phyloP scores from a whole-genome alignment of 2,329 filamentous ascomycete genomes.

The Phialophora expanda region DNA sequence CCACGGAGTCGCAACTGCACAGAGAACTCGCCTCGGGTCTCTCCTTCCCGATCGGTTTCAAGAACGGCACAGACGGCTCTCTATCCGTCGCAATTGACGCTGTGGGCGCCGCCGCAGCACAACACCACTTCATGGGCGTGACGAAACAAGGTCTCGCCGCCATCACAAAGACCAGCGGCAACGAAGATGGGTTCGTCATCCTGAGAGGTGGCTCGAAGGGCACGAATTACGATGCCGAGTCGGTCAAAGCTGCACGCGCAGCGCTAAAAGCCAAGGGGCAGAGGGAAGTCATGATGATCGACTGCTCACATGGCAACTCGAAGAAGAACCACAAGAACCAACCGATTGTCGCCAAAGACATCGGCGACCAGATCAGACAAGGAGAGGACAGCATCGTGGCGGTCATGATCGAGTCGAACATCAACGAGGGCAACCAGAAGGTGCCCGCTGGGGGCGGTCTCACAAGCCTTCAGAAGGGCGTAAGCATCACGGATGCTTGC shows the following conservation, averaged over 20 bases:
- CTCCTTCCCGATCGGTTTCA: slow-evolving; percentile 98
- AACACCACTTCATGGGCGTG: slow-evolving; percentile 95
- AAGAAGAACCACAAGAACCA: slow-evolving; percentile 97
- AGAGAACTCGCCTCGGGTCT: slow-evolving; percentile 91
- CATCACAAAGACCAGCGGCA: slow-evolving; percentile 91
- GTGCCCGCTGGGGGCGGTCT: slow-evolving; percentile 80
- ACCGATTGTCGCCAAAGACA: slow-evolving; percentile 81
- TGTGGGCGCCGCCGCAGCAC: slow-evolving; percentile 87
- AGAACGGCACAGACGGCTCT: slow-evolving; percentile 96
- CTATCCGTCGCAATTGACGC: slow-evolving; percentile 91
- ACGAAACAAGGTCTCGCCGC: slow-evolving; percentile 95
- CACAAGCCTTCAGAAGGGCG: slow-evolving; percentile 82
- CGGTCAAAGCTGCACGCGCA: slow-evolving; percentile 81
- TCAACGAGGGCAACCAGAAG: slow-evolving; percentile 93
- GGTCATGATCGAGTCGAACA: slow-evolving; percentile 98
- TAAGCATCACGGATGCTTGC: slow-evolving; percentile 97
- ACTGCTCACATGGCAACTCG: slow-evolving; percentile 97
- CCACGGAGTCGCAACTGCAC: slow-evolving; percentile 94
- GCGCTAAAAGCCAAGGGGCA: slow-evolving; percentile 76
- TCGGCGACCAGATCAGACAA: slow-evolving; percentile 82
- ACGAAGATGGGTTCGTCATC: slow-evolving; percentile 97
- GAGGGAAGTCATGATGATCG: slow-evolving; percentile 85
- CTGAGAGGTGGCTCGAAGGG: slow-evolving; percentile 89
- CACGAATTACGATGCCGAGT: slow-evolving; percentile 88
- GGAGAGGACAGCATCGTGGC: slow-evolving; percentile 91